phyloP scores from a whole-genome alignment of 2,329 filamentous ascomycete species.

The Metarhizium brunneum region DNA sequence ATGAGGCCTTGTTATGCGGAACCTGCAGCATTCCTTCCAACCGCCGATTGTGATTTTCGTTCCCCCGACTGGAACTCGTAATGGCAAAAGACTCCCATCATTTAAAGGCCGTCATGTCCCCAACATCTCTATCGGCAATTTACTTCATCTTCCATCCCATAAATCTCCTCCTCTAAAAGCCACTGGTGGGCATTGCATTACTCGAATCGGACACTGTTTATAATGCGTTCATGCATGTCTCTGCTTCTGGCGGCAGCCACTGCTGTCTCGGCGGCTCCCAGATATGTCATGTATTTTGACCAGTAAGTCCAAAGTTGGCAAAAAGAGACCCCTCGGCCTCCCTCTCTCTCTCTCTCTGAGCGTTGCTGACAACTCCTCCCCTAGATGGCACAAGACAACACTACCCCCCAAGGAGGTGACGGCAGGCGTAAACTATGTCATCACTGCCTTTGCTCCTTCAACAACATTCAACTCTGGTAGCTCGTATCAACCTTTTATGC shows the following conservation, averaged over 20 bases:
- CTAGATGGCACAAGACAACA: conserved; percentile 29
- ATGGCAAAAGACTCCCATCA: too few species aligned
- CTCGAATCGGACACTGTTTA: not conserved
- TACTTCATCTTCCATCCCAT: too few species aligned
- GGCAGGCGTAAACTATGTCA: conserved; percentile 41
- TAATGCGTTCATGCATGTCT: conserved; percentile 9
- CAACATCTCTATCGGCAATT: too few species aligned
- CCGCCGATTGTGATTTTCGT: too few species aligned
- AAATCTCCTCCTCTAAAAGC: too few species aligned
- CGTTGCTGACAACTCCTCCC: too few species aligned
- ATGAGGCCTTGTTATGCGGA: too few species aligned
- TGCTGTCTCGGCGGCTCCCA: conserved; percentile 13
- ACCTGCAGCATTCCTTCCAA: too few species aligned
- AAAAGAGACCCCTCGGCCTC: too few species aligned
- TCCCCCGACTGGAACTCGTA: too few species aligned
- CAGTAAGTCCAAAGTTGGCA: conserved; percentile 22
- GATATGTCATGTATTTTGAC: conserved; percentile 35
- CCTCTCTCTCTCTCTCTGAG: not conserved
- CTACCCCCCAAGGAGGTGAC: conserved; percentile 29
- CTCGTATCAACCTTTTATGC: conserved; percentile 43
- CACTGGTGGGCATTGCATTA: too few species aligned
- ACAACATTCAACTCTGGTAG: conserved; percentile 36
- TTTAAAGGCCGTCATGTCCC: too few species aligned
- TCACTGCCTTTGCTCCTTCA: conserved; percentile 44
- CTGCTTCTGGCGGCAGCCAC: conserved; percentile 11